phyloP scores from a whole-genome alignment of 2,329 filamentous ascomycete genomes.

The Aspergillus thermomutatus region DNA sequence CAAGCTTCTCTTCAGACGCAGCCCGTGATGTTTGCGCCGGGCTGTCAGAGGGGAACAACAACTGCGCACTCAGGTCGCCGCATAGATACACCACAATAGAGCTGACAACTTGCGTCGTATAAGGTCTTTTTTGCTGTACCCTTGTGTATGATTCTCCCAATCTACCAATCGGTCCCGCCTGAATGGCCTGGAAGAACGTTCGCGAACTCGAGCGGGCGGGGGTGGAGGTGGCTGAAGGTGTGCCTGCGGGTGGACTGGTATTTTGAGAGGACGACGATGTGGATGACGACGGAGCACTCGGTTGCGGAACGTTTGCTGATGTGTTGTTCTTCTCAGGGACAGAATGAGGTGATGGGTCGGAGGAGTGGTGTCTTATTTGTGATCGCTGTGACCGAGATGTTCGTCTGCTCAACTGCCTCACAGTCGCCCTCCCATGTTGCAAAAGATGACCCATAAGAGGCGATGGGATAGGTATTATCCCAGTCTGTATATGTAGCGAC shows the following conservation, averaged over 20 bases:
- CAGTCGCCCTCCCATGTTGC: not conserved
- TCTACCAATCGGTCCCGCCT: constrained; percentile 31
- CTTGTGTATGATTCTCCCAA: constrained; percentile 57
- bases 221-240: constrained; percentile 1
- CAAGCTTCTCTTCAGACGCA: constrained; percentile 9
- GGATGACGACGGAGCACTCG: not conserved
- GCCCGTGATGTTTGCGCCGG: constrained; percentile 14
- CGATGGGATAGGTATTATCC: not conserved
- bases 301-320: not conserved
- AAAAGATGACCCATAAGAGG: not conserved
- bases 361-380: not conserved
- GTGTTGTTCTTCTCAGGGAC: not conserved
- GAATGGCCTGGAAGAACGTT: constrained; percentile 29
- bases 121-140: constrained; percentile 68
- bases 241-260: not conserved
- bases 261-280: not conserved
- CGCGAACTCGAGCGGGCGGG: constrained; percentile 15
- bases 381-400: not conserved
- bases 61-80: constrained; percentile 75
- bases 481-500: not conserved
- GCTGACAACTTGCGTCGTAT: constrained; percentile 73
- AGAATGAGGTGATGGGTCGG: not conserved
- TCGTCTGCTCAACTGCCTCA: not conserved
- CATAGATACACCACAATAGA: constrained; percentile 74
- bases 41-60: constrained; percentile 49